Evolutionary conservation across 495 filamentous ascomycete species (phyloP).

Genomic region (Tirmania nivea): DNA sequence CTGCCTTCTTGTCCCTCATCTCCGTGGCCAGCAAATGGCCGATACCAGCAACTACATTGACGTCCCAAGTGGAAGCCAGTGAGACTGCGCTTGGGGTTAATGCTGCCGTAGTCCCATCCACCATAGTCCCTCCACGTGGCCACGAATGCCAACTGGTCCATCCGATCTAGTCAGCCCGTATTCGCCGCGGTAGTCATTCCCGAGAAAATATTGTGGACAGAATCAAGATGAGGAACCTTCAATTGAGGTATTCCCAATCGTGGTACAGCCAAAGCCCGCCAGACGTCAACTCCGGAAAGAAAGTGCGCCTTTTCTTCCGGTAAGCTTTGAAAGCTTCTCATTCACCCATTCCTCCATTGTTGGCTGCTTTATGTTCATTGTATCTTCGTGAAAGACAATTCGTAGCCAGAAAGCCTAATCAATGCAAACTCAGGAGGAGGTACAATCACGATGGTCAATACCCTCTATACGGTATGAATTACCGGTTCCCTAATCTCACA

Average conservation of each 20-base stretch:
- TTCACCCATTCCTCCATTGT: conserved; percentile 12
- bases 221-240: conserved; percentile 8
- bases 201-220: not conserved
- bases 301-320: conserved; percentile 18
- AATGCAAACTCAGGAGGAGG: too few species aligned
- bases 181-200: too few species aligned
- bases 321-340: conserved; percentile 12
- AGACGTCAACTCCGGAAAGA: conserved; percentile 18
- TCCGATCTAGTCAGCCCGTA: conserved; percentile 3
- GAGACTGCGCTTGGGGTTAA: conserved; percentile 19
- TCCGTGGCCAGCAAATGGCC: conserved; percentile 18
- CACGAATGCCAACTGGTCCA: conserved; percentile 18
- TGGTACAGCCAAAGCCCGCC: conserved; percentile 16
- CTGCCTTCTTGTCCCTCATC: conserved; percentile 17
- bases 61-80: conserved; percentile 17
- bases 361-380: not conserved
- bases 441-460: too few species aligned
- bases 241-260: conserved; percentile 19
- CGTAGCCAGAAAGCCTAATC: too few species aligned
- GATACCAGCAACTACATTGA: conserved; percentile 15
- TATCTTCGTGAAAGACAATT: not conserved
- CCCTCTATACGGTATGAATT: too few species aligned
- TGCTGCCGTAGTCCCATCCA: conserved; percentile 19
- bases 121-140: conserved; percentile 19
- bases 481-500: too few species aligned